These are phyloP conservation scores for Handroanthus guayacan DNA, from an alignment of 257 asterid genomes.

Conservation along the genomic window DNA sequence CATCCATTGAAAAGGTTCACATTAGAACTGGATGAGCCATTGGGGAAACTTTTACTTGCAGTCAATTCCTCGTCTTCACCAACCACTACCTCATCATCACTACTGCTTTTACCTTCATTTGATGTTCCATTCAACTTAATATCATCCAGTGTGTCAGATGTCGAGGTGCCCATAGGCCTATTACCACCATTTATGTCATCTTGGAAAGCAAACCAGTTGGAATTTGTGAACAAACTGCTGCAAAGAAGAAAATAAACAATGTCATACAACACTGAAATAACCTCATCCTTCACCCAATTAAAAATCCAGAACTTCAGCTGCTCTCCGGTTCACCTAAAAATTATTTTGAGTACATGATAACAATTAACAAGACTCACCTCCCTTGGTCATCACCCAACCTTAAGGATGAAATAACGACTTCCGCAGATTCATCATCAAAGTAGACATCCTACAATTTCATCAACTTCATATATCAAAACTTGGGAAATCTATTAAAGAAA, in stretches of 20 bases:
- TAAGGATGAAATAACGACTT: slow-evolving; percentile 94
- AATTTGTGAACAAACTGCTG: slow-evolving; percentile 94
- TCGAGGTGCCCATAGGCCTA: slow-evolving; percentile 58
- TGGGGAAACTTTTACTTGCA: slow-evolving; percentile 46
- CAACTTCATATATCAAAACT: slow-evolving; percentile 29
- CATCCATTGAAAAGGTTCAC: slow-evolving; percentile 42
- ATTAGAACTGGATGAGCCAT: slow-evolving; percentile 44
- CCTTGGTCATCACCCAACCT: slow-evolving; percentile 97
- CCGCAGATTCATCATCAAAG: slow-evolving; percentile 96
- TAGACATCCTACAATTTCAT: slow-evolving; percentile 81
- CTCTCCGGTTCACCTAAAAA: background rate
- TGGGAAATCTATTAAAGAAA: slow-evolving; percentile 23
- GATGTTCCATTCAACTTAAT: slow-evolving; percentile 62
- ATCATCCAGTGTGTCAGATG: slow-evolving; percentile 65
- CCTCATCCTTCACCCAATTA: no score
- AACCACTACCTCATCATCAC: slow-evolving; percentile 93
- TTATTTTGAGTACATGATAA: background rate
- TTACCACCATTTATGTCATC: slow-evolving; percentile 67
- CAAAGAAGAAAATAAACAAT: slow-evolving; percentile 34
- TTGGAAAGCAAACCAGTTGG: slow-evolving; percentile 99
- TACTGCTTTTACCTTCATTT: slow-evolving; percentile 63
- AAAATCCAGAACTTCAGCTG: background rate
- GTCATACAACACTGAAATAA: slow-evolving; percentile 19
- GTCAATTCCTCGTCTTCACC: slow-evolving; percentile 87
- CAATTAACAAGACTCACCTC: slow-evolving; percentile 63